Percentiles rank a stretch among this genome's conserved stretches.
These are phyloP conservation scores for Pyrenophora graminea DNA, from an alignment of 2,329 filamentous ascomycete species.

Conservation along the genomic window DNA sequence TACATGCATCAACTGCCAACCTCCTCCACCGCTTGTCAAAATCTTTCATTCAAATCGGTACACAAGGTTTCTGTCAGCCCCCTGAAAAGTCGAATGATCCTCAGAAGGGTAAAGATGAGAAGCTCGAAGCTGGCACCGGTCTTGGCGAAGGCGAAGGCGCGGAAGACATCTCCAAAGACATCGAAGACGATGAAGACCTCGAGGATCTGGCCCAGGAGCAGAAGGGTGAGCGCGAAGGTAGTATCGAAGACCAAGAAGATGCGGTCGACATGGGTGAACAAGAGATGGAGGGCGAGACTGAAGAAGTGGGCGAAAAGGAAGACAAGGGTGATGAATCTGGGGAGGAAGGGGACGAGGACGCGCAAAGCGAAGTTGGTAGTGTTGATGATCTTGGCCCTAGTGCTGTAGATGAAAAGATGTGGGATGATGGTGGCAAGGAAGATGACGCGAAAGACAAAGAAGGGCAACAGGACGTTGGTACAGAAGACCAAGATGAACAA, in stretches of 20 bases:
- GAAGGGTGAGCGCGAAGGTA: slow-evolving; percentile 62
- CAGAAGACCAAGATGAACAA: slow-evolving; percentile 53
- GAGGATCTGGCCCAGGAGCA: slow-evolving; percentile 87
- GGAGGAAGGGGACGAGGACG: slow-evolving; percentile 59
- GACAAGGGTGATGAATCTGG: slow-evolving; percentile 62
- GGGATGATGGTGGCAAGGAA: slow-evolving; percentile 83
- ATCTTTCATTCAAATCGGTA: slow-evolving; percentile 76
- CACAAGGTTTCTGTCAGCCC: slow-evolving; percentile 89
- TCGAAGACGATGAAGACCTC: slow-evolving; percentile 90
- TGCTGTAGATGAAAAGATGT: slow-evolving; percentile 97
- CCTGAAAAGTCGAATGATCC: slow-evolving; percentile 72
- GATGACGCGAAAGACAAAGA: slow-evolving; percentile 83
- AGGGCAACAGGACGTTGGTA: slow-evolving; percentile 61
- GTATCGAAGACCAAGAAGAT: slow-evolving; percentile 80
- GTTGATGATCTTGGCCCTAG: slow-evolving; percentile 89
- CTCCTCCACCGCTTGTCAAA: slow-evolving; percentile 76
- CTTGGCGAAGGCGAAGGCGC: slow-evolving; percentile 93
- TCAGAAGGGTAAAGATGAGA: slow-evolving; percentile 70
- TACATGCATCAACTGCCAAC: slow-evolving; percentile 73
- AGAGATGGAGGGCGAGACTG: slow-evolving; percentile 85
- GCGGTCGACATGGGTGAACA: slow-evolving; percentile 92
- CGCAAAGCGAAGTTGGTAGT: slow-evolving; percentile 88
- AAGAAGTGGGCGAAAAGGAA: slow-evolving; percentile 58
- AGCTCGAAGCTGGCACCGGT: slow-evolving; percentile 88
- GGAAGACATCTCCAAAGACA: slow-evolving; percentile 97